Percentiles rank a stretch among this genome's conserved stretches.
phyloP scores from a whole-genome alignment of 495 filamentous ascomycete species.

The Aspergillus mulundensis region DNA sequence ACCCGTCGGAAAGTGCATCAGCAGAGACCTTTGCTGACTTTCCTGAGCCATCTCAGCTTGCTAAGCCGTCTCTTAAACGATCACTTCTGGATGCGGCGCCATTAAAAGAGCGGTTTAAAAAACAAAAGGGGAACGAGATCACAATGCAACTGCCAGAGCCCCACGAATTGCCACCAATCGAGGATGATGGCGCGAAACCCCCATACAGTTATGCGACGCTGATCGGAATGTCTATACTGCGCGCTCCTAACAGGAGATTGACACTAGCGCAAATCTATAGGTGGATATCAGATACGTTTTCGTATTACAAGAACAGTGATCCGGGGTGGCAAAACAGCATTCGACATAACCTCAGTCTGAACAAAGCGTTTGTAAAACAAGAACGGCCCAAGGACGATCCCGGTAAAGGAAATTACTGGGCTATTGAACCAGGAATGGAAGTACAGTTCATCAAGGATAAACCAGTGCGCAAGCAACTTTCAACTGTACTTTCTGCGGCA shows the following conservation, averaged over 20 bases:
- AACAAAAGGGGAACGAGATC: constrained; percentile 48
- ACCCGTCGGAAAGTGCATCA: constrained; percentile 9
- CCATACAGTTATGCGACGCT: constrained; percentile 89
- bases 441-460: constrained; percentile 85
- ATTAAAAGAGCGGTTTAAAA: constrained; percentile 66
- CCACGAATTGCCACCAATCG: constrained; percentile 70
- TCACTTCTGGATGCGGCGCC: constrained; percentile 69
- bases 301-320: constrained; percentile 77
- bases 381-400: constrained; percentile 96
- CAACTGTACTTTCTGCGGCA: constrained; percentile 36
- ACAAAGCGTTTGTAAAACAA: constrained; percentile 95
- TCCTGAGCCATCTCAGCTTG: constrained; percentile 52
- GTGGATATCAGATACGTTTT: constrained; percentile 94
- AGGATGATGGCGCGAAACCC: constrained; percentile 87
- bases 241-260: constrained; percentile 75
- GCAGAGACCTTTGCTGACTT: constrained; percentile 52
- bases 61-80: constrained; percentile 61
- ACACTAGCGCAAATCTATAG: constrained; percentile 98
- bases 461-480: constrained; percentile 52
- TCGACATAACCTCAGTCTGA: constrained; percentile 94
- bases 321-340: constrained; percentile 99
- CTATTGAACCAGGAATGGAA: constrained; percentile 84
- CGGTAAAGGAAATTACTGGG: constrained; percentile 98
- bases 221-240: constrained; percentile 94
- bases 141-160: constrained; percentile 59